Conservation (phyloP, 306 rosid species). For the Cicer yamashitae region DNA sequence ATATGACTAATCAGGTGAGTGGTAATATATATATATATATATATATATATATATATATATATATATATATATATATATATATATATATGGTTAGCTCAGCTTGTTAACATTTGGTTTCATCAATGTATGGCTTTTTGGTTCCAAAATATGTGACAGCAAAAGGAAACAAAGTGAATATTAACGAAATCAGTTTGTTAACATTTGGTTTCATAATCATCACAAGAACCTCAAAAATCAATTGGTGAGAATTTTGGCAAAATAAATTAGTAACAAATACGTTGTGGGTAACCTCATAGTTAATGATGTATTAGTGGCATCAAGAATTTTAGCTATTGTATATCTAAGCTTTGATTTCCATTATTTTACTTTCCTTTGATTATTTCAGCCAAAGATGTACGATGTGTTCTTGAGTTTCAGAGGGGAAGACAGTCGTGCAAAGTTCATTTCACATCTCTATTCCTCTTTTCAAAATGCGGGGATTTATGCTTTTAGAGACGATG, state of each 20-base stretch:
- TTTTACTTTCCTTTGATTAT: not conserved
- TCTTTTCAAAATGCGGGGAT: constrained; percentile 30
- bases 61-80: no score
- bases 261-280: not conserved
- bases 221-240: not conserved
- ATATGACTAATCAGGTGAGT: not conserved
- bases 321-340: not conserved
- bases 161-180: not conserved
- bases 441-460: not conserved
- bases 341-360: not conserved
- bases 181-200: not conserved
- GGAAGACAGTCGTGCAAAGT: not conserved
- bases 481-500: constrained; percentile 13
- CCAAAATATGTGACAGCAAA: not conserved
- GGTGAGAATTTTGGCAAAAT: not conserved
- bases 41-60: not conserved
- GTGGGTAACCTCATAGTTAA: not conserved
- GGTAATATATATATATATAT: not conserved
- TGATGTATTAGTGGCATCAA: not conserved
- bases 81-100: not conserved
- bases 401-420: constrained; percentile 34
- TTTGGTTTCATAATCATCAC: not conserved
- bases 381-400: not conserved
- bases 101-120: not conserved
- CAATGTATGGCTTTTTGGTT: not conserved